Base-by-base conservation (phyloP, 2,329 filamentous ascomycete species). In the Rosellinia necatrix region DNA sequence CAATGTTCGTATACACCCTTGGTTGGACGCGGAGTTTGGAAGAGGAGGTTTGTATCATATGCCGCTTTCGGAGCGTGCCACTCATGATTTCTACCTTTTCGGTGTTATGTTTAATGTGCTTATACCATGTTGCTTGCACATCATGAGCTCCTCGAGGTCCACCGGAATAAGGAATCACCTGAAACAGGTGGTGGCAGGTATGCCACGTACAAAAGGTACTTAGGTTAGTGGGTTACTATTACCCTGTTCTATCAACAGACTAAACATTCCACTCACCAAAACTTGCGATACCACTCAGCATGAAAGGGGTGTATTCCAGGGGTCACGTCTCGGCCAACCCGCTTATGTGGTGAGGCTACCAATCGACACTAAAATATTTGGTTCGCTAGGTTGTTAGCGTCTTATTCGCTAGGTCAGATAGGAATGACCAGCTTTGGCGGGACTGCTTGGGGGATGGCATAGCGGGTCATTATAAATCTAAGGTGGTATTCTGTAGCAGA, bases 121-220 rank as follows among this genome's bases (percentile, higher is more conserved):
- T 49, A 56, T 24, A 19, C 19, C 47, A 52, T 41, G n/a, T 19
- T 29, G 41, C 43, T 29, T 60, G 57, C 54, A 60, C 34, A 53
- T 25, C 32, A 53, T 19, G 34, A 30, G 35, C 25, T 25, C 40
- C n/a, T 30, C 13, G 6, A 43, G 37, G 27, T 41, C 9, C 32
- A 10, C 15, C 21, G 42, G 38, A 49, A 41, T 5, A 13, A 53
- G 38, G 13, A 35, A 56, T 41, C 17, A n/a, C 41, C 13, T 21
- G 13, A 25, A 21, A 34, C 22, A 1, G 35, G 29, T 43, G 19
- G 15, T 22, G 15, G 46, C 4, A 13, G 8, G 15, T 27, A 50
- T 25, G 24, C 29, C 35, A 44, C 22, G 25, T 21, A 41, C n/a
- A 21, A 22, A 35, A 41, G 38, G n/a, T n/a, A n/a, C n/a, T n/a